A percentile compares a stretch with the other conserved stretches of the same genome.
Conservation (phyloP, 345 rosid genomes). For the Eutrema japonicum region DNA sequence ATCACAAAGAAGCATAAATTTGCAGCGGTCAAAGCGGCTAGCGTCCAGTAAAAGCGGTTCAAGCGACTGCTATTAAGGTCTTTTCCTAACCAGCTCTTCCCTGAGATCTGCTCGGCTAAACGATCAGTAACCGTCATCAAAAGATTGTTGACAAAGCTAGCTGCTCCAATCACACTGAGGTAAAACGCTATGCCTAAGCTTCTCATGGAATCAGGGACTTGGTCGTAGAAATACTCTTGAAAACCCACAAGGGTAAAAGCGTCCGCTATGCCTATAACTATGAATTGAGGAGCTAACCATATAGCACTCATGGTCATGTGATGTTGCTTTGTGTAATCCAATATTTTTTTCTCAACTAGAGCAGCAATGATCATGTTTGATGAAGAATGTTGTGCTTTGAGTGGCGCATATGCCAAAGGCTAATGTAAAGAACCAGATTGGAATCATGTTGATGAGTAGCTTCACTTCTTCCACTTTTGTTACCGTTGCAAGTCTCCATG, state of each 20-base stretch:
- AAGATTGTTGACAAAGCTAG: constrained; percentile 73
- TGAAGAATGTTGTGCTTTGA: too few species aligned
- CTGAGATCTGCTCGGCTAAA: constrained; percentile 49
- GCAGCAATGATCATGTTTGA: constrained; percentile 70
- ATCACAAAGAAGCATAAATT: constrained; percentile 60
- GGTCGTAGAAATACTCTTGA: constrained; percentile 74
- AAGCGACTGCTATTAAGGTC: constrained; percentile 77
- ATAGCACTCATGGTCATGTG: constrained; percentile 43
- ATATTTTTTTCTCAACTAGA: constrained; percentile 48
- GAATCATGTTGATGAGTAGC: too few species aligned
- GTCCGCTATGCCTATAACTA: constrained; percentile 57
- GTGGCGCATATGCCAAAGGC: too few species aligned
- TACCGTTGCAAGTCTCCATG: too few species aligned
- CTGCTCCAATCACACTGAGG: constrained; percentile 64
- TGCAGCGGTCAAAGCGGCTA: constrained; percentile 55
- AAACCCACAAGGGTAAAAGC: constrained; percentile 61
- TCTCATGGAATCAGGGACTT: constrained; percentile 72
- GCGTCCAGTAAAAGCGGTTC: constrained; percentile 76
- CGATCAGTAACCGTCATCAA: constrained; percentile 64
- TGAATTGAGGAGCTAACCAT: constrained; percentile 61
- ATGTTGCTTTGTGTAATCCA: constrained; percentile 30
- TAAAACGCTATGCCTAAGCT: constrained; percentile 65
- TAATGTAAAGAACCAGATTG: too few species aligned
- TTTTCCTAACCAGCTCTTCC: constrained; percentile 75
- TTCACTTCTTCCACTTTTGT: too few species aligned